These are phyloP conservation scores for Tetrapisispora iriomotensis DNA, from an alignment of 805 yeast genomes.

Conservation along the genomic window DNA sequence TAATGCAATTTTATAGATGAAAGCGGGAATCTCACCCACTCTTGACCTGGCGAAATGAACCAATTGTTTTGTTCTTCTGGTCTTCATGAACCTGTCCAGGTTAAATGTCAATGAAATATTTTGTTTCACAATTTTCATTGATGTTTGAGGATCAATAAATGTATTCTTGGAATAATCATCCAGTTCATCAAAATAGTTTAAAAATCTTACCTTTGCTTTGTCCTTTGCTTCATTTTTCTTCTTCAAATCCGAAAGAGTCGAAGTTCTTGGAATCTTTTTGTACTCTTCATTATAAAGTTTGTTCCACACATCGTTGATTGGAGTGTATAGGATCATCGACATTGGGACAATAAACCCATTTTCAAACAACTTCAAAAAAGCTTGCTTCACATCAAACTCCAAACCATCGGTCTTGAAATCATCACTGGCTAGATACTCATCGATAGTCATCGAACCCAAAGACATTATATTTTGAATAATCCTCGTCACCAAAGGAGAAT, in stretches of 20 bases:
- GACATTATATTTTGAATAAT: constrained; percentile 61
- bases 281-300: constrained; percentile 34
- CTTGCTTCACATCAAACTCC: constrained; percentile 24
- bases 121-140: constrained; percentile 38
- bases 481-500: constrained; percentile 25
- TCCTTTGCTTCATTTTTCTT: constrained; percentile 53
- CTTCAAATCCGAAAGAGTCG: constrained; percentile 44
- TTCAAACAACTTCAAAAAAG: constrained; percentile 37
- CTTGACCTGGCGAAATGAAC: constrained; percentile 53
- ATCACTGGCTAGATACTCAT: constrained; percentile 37
- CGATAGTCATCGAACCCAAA: constrained; percentile 53
- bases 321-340: constrained; percentile 28
- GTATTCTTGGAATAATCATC: constrained; percentile 20
- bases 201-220: constrained; percentile 32
- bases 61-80: constrained; percentile 55
- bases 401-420: constrained; percentile 18
- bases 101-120: constrained; percentile 49
- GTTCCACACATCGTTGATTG: constrained; percentile 33
- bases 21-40: constrained; percentile 58
- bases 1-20: constrained; percentile 53
- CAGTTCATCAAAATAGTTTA: constrained; percentile 28
- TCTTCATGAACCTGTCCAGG: constrained; percentile 56
- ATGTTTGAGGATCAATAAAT: constrained; percentile 28
- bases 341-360: constrained; percentile 46
- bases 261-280: constrained; percentile 29